Conservation (phyloP, 225 moss, liverwort and hornwort species). For the Polytrichum commune region DNA sequence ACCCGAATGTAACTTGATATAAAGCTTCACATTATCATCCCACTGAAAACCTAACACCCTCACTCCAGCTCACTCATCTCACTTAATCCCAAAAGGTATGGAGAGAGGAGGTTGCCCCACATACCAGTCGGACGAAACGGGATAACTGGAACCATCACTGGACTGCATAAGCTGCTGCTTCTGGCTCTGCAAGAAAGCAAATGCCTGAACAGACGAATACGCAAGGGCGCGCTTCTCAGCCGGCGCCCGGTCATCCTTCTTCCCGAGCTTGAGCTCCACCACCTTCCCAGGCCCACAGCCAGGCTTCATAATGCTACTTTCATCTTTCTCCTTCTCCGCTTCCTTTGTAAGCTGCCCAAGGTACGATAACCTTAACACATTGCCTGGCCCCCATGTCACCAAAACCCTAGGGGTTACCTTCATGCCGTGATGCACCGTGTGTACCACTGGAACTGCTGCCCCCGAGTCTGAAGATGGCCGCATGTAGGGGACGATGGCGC, state of each 20-base stretch:
- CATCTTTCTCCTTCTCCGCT: slow-evolving; percentile 29
- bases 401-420: slow-evolving; percentile 48
- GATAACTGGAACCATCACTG: slow-evolving; percentile 35
- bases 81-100: no score
- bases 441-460: slow-evolving; percentile 31
- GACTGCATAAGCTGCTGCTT: slow-evolving; percentile 47
- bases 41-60: no score
- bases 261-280: slow-evolving; percentile 69
- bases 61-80: no score
- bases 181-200: slow-evolving; percentile 66
- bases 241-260: slow-evolving; percentile 44
- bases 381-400: slow-evolving; percentile 88
- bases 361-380: slow-evolving; percentile 70
- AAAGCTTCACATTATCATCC: no score
- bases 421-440: slow-evolving; percentile 68
- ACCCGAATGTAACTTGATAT: no score
- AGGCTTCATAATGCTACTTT: slow-evolving; percentile 24
- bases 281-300: slow-evolving; percentile 59
- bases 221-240: slow-evolving; percentile 82
- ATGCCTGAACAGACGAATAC: slow-evolving; percentile 70
- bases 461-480: slow-evolving; percentile 33
- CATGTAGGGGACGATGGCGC: slow-evolving; percentile 34
- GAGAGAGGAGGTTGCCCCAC: neutral
- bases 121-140: slow-evolving; percentile 55
- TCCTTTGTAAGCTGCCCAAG: slow-evolving; percentile 32